phyloP scores from a whole-genome alignment of 768 basidiomycete genomes.

The Lentinula sp. region DNA sequence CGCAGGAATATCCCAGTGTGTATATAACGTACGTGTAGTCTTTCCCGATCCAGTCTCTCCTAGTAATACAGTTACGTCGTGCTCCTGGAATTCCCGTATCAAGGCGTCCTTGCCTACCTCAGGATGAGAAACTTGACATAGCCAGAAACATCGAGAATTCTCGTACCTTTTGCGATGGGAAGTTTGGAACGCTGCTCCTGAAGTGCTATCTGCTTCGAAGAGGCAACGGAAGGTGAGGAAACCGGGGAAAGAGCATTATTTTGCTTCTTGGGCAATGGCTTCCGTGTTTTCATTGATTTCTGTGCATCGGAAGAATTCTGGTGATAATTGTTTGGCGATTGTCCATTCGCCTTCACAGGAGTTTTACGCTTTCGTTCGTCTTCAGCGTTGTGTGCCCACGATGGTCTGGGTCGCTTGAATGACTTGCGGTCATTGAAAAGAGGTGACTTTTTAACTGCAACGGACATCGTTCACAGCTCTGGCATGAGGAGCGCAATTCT shows the following conservation, averaged over 20 bases:
- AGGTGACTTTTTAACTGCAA: background rate
- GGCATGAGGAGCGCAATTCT: background rate
- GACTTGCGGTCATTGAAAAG: constrained; percentile 10
- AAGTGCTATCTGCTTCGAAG: constrained; percentile 24
- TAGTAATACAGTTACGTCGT: constrained; percentile 84
- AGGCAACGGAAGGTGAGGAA: background rate
- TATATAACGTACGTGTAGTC: constrained; percentile 78
- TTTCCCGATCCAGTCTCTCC: constrained; percentile 99
- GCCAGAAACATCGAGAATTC: background rate
- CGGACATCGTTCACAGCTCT: background rate
- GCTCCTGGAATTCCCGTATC: constrained; percentile 61
- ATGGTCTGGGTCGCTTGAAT: constrained; percentile 19
- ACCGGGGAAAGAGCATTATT: background rate
- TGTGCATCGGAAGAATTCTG: constrained; percentile 13
- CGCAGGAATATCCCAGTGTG: background rate
- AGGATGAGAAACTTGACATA: constrained; percentile 1
- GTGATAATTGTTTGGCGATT: constrained; percentile 19
- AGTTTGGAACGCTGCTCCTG: constrained; percentile 66
- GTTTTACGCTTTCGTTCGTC: constrained; percentile 24
- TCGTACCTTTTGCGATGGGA: constrained; percentile 73
- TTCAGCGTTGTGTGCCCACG: constrained; percentile 35
- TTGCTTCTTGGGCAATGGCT: constrained; percentile 12
- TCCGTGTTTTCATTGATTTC: constrained; percentile 28
- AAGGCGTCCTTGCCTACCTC: constrained; percentile 67
- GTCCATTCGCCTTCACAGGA: constrained; percentile 22